Conservation (phyloP, 257 asterid species). For the Ilex asprella region DNA sequence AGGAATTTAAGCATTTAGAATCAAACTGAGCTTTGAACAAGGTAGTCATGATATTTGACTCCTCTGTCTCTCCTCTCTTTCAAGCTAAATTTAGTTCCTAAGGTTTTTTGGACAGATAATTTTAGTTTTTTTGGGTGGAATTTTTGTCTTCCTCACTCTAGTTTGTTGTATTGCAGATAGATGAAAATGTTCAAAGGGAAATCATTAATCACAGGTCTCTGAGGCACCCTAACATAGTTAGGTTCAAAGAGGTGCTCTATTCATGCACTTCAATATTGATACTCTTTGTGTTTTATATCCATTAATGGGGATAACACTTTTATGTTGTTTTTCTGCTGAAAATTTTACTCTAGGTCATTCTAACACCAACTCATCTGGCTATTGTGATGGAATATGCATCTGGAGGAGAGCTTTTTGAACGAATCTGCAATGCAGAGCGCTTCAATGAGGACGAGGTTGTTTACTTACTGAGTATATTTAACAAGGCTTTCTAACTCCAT, state of each 20-base stretch:
- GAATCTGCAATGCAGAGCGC: constrained; percentile 78
- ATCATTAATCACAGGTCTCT: constrained; percentile 83
- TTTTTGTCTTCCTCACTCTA: not conserved
- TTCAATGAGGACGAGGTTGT: constrained; percentile 85
- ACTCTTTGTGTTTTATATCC: not conserved
- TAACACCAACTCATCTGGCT: constrained; percentile 87
- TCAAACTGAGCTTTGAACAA: too few species aligned
- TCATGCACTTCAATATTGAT: not conserved
- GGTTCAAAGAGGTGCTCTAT: constrained; percentile 65
- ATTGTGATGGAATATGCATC: constrained; percentile 96
- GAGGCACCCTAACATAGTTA: constrained; percentile 80
- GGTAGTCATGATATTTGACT: too few species aligned
- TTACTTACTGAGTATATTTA: constrained; percentile 5
- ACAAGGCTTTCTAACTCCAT: not conserved
- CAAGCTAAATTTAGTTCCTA: too few species aligned
- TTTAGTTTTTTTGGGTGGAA: not conserved
- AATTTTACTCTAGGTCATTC: constrained; percentile 50
- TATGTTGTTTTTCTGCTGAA: not conserved
- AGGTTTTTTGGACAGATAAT: too few species aligned
- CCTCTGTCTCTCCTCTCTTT: too few species aligned
- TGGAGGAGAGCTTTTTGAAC: constrained; percentile 87
- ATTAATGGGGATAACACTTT: not conserved
- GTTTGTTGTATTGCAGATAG: constrained; percentile 51
- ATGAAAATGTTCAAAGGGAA: constrained; percentile 82
- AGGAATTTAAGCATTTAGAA: too few species aligned